These are phyloP conservation scores for Rhodotorula sp. DNA, from an alignment of 1,284 basidiomycete species.

Conservation along the genomic window DNA sequence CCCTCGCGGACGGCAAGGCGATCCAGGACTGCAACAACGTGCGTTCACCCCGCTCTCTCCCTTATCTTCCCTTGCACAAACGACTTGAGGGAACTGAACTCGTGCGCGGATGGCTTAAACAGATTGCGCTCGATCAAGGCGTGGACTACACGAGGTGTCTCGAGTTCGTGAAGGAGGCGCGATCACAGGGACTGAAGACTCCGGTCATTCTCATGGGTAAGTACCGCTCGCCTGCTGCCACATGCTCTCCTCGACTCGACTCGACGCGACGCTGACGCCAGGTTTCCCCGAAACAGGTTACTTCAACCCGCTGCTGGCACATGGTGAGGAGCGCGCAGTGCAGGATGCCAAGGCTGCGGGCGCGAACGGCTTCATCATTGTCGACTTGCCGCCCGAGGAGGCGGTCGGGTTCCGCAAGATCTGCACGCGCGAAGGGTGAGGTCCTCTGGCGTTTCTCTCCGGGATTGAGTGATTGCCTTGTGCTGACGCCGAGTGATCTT, in stretches of 20 bases:
- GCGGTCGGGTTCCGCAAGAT: conserved; percentile 84
- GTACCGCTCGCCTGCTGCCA: conserved; percentile 34
- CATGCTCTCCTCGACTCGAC: neutral
- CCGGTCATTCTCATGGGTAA: conserved; percentile 92
- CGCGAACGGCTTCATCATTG: conserved; percentile 96
- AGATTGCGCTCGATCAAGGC: conserved; percentile 78
- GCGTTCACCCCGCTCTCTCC: conserved; percentile 44
- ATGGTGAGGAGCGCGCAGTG: conserved; percentile 91
- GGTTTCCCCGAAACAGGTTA: conserved; percentile 62
- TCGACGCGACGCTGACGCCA: conserved; percentile 28
- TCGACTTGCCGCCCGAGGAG: conserved; percentile 97
- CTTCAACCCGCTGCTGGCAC: conserved; percentile 92
- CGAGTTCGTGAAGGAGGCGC: conserved; percentile 72
- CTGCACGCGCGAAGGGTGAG: conserved; percentile 66
- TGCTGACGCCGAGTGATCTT: neutral
- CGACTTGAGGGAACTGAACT: neutral
- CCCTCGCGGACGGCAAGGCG: conserved; percentile 80
- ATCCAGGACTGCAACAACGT: conserved; percentile 93
- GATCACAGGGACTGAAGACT: conserved; percentile 72
- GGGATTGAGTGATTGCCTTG: too few species aligned
- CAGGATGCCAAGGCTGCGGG: conserved; percentile 82
- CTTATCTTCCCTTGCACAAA: neutral
- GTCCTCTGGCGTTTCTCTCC: neutral
- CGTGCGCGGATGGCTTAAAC: neutral
- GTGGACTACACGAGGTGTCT: conserved; percentile 75